Base-by-base conservation (phyloP, 371 early-diverging fungal species). In the Phascolomyces articulosus region DNA sequence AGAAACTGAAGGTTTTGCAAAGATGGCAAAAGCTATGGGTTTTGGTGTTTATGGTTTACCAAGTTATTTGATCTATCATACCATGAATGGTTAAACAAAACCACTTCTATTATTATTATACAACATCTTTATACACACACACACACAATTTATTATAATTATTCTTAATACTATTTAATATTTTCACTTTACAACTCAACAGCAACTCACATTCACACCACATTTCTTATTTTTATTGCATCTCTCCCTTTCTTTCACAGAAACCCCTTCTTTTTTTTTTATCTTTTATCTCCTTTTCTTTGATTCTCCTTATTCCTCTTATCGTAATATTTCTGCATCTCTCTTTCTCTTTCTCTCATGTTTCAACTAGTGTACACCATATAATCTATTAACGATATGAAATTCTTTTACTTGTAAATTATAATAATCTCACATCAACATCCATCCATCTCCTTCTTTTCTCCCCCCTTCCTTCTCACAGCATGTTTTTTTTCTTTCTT, bases 1-100 rank as follows among this genome's bases (percentile, higher is more conserved):
- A 7, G 91, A 92, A 68, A 91, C 91, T 10, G 92, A 91, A 77
- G 92, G 92, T 20, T 82, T 92, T 72, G 90, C 89, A 26, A 88
- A 88, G 61, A 84, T 90, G 71, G 90, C 91, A 29, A 89, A 87
- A 66, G 79, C 80, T 1, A 75, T 86, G 70, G 90, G 90, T 7
- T 87, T 79, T 61, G 77, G 77, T 28, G 87, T 88, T 0, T 88
- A 73, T 66, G 89, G 89, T 1, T 67, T 86, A 38, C 90, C 90
- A 2, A 72, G 74, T n/a, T 79, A 87, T 28, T 64, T 83, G 29
- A 80, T 87, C 28, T 77, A 79, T 26, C 88, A 89, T 64, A 65
- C 68, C 63, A 69, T 62, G 61, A 72, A 72, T 60, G 26, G 53
- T 20, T 63, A 59, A 40, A 34, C 9, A 0, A 55, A 18, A 3